Conservation (phyloP, 1,284 basidiomycete genomes). For the Cutaneotrichosporon sp. region DNA sequence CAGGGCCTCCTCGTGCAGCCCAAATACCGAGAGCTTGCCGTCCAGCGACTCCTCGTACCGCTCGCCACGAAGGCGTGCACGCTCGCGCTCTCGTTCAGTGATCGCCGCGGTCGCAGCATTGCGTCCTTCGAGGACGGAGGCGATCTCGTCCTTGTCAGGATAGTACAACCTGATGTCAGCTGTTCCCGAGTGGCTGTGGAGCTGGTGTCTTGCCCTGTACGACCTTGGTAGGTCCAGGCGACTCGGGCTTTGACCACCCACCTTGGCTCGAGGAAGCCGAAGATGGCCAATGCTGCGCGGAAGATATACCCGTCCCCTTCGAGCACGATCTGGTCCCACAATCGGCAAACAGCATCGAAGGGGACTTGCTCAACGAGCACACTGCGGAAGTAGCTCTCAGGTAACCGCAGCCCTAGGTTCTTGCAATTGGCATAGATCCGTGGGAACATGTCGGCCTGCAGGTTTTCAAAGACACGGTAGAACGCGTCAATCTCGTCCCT, state of each 20-base stretch:
- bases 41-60: slow-evolving; percentile 54
- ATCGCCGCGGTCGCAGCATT: slow-evolving; percentile 44
- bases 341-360: slow-evolving; percentile 75
- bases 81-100: slow-evolving; percentile 54
- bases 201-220: too few species aligned
- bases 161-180: slow-evolving; percentile 37
- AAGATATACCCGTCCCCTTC: slow-evolving; percentile 57
- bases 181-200: too few species aligned
- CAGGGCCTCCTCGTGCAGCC: slow-evolving; percentile 75
- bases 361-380: slow-evolving; percentile 81
- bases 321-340: slow-evolving; percentile 65
- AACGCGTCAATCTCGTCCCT: slow-evolving; percentile 71
- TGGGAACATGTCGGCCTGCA: slow-evolving; percentile 61
- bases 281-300: slow-evolving; percentile 72
- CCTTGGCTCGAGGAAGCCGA: slow-evolving; percentile 79
- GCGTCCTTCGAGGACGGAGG: slow-evolving; percentile 68
- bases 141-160: slow-evolving; percentile 59
- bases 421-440: slow-evolving; percentile 97
- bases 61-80: slow-evolving; percentile 50
- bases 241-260: too few species aligned
- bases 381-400: slow-evolving; percentile 64
- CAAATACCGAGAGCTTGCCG: slow-evolving; percentile 82
- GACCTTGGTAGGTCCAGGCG: neutral
- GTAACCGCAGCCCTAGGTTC: slow-evolving; percentile 54
- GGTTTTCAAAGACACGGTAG: slow-evolving; percentile 48